phyloP scores from a whole-genome alignment of 2,329 filamentous ascomycete genomes.

The Penicillium sp. region DNA sequence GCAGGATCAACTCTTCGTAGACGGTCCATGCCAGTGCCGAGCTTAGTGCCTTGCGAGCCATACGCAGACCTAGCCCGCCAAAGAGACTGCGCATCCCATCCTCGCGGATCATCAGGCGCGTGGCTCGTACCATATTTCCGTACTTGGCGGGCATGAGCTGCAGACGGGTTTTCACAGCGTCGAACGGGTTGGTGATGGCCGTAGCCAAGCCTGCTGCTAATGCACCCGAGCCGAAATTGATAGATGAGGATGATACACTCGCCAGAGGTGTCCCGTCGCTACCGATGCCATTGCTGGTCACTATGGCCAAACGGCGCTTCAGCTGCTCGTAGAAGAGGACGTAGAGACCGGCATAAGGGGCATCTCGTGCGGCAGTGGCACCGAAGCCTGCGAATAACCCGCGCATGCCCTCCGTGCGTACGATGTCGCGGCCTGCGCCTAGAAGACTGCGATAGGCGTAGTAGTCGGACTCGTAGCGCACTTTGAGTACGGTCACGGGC shows the following conservation, averaged over 20 bases:
- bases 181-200: conserved; percentile 90
- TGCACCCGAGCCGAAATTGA: conserved; percentile 84
- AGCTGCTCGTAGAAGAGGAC: conserved; percentile 82
- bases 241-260: conserved; percentile 46
- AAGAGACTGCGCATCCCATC: conserved; percentile 80
- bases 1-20: conserved; percentile 86
- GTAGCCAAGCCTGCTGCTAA: conserved; percentile 80
- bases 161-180: conserved; percentile 91
- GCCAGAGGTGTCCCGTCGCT: conserved; percentile 20
- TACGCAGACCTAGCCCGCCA: conserved; percentile 80
- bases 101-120: conserved; percentile 72
- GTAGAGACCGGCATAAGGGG: conserved; percentile 94
- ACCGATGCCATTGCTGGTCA: conserved; percentile 18
- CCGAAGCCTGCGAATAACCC: conserved; percentile 95
- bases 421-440: conserved; percentile 71
- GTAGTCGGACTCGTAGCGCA: conserved; percentile 85
- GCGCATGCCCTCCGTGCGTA: conserved; percentile 67
- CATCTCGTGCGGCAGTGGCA: conserved; percentile 87
- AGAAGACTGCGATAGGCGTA: conserved; percentile 79
- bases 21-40: conserved; percentile 96
- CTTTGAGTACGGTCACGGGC: conserved; percentile 95
- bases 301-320: conserved; percentile 34
- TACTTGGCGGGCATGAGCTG: conserved; percentile 85
- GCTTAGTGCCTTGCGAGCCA: conserved; percentile 87
- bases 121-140: conserved; percentile 76